Evolutionary conservation across 352 stramenopile genomes (phyloP), one percentile per base, ranked within the genome.

Genomic region (Globisporangium irregulare): DNA sequence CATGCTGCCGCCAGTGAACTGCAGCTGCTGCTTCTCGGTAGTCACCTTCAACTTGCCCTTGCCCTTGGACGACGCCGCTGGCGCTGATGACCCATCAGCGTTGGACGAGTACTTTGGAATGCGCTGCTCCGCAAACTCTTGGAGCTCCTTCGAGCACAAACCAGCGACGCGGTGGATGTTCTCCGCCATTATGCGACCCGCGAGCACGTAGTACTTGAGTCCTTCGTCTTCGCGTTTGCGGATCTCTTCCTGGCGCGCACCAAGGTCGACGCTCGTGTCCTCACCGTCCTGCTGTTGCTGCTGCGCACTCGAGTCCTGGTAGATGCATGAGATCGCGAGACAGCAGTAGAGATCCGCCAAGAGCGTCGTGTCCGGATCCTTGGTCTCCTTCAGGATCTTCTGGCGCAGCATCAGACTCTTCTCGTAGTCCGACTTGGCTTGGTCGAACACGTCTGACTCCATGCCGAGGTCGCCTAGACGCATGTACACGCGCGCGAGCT

Each of bases 291-390:
- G 61, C 1, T 70, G 66, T 8, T 71, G 66, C 9, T 71, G 70
- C 7, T 79, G 64, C 5, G 62, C 58, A 22, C 62, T 75, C 5
- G 84, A 72, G 59, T 92, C 85, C 56, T 88, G 72, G 72, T 96
- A 94, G 62, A 94, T 92, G 67, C 86, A 94, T 62, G 88, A 81
- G 71, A 96, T 94, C 32, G 88, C 86, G 63, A 94, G 65, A 58
- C 84, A 90, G 73, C 86, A 94, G 74, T 94, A 94, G 59, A 93
- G 57, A 56, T 96, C 87, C 1, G 85, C 86, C 1, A 96, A 59
- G 22, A 86, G 79, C 64, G 86, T 96, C 75, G 87, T 94, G 73
- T 94, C 86, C 27, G 76, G 69, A 6, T 89, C 84, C 29, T 90
- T 77, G 2, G 76, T 85, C n/a, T 67, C 59, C 54, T 82, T 81